These are phyloP conservation scores for Mercurialis annua DNA, from an alignment of 345 rosid species.

Conservation along the genomic window DNA sequence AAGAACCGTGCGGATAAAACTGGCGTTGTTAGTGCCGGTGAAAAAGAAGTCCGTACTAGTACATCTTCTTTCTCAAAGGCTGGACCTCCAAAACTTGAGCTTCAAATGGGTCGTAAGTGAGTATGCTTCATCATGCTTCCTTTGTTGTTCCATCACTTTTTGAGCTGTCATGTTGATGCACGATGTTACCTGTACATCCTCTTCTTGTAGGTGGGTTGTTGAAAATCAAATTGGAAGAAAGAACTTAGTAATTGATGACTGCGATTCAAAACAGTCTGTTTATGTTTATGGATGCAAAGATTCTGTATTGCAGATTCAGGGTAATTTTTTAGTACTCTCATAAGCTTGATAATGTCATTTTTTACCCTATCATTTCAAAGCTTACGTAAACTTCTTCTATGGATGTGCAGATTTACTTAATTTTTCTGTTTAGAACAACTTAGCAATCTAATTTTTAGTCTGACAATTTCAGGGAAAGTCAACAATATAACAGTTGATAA, in stretches of 20 bases:
- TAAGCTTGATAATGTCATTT: neutral
- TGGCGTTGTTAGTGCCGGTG: slow-evolving; percentile 60
- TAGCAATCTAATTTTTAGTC: slow-evolving; percentile 12
- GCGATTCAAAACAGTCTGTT: slow-evolving; percentile 91
- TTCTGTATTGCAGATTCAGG: slow-evolving; percentile 91
- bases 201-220: slow-evolving; percentile 74
- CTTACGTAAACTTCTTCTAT: neutral
- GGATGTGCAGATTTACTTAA: neutral
- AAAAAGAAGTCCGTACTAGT: slow-evolving; percentile 47
- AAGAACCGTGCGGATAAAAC: slow-evolving; percentile 71
- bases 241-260: slow-evolving; percentile 76
- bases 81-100: slow-evolving; percentile 91
- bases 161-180: slow-evolving; percentile 10
- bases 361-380: neutral
- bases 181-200: slow-evolving; percentile 14
- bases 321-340: slow-evolving; percentile 26
- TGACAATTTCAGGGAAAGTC: slow-evolving; percentile 70
- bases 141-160: neutral
- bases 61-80: slow-evolving; percentile 58
- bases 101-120: slow-evolving; percentile 98
- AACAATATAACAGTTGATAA: slow-evolving; percentile 95
- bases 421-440: slow-evolving; percentile 10
- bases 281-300: slow-evolving; percentile 95
- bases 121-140: slow-evolving; percentile 26
- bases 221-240: slow-evolving; percentile 93